phyloP scores from a whole-genome alignment of 1,284 basidiomycete species.

The Melampsora larici-populina region DNA sequence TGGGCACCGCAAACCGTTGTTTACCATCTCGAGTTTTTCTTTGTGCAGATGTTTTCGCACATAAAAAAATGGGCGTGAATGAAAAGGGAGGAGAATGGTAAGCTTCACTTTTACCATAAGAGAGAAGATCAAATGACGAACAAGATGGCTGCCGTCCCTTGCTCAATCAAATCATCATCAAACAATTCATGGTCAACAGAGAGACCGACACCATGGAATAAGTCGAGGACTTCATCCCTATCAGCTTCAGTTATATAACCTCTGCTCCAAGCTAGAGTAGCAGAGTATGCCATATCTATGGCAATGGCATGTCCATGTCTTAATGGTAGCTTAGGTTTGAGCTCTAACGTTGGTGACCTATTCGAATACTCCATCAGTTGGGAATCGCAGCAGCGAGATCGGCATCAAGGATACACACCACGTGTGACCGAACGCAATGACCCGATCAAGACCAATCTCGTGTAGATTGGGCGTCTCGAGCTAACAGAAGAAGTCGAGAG shows the following conservation, averaged over 20 bases:
- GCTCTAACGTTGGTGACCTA: conserved; percentile 56
- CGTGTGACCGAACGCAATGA: conserved; percentile 58
- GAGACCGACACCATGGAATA: conserved; percentile 55
- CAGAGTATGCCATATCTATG: conserved; percentile 58
- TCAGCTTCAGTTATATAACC: conserved; percentile 55
- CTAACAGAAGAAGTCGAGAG: conserved; percentile 44
- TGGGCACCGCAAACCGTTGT: conserved; percentile 57
- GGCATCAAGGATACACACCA: conserved; percentile 44
- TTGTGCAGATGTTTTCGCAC: not conserved
- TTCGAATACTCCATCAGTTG: not conserved
- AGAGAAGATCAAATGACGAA: not conserved
- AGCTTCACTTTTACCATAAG: not conserved
- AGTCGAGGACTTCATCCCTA: conserved; percentile 56
- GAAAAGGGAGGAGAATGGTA: not conserved
- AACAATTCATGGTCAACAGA: conserved; percentile 57
- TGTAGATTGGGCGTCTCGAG: conserved; percentile 58
- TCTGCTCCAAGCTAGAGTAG: conserved; percentile 56
- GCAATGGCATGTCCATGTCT: conserved; percentile 54
- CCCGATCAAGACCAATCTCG: conserved; percentile 58
- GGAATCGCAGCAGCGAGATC: not conserved
- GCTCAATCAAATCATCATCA: conserved; percentile 54
- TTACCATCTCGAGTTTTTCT: conserved; percentile 57
- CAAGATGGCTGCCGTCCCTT: conserved; percentile 56
- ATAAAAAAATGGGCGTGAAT: not conserved
- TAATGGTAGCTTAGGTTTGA: conserved; percentile 54